Conservation (phyloP, 331 rosid species). For the Quercus lobata region DNA sequence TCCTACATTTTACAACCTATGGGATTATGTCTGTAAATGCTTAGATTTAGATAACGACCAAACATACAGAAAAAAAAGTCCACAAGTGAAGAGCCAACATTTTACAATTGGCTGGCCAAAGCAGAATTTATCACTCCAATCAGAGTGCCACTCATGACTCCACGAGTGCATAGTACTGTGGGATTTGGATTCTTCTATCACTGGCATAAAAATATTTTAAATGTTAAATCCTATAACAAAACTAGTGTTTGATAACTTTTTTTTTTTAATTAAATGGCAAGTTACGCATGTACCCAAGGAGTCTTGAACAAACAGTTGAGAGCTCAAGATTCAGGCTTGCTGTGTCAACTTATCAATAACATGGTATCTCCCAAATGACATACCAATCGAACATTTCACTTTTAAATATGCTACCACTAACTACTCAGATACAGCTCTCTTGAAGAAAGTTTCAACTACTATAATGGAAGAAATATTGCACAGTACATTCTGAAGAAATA, state of each 20-base stretch:
- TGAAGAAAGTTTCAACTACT: neutral
- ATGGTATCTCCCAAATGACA: neutral
- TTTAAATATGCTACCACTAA: neutral
- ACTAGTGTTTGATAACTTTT: too few species aligned
- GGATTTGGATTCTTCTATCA: too few species aligned
- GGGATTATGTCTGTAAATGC: neutral
- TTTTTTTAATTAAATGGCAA: too few species aligned
- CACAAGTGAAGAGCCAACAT: neutral
- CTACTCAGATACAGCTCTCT: neutral
- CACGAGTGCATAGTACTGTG: neutral
- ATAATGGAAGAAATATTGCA: neutral
- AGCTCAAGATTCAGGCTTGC: neutral
- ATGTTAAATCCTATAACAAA: too few species aligned
- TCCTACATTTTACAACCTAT: neutral
- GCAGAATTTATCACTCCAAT: neutral
- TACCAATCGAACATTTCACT: neutral
- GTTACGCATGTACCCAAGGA: too few species aligned
- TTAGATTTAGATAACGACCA: neutral
- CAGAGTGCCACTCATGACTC: neutral
- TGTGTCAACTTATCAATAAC: neutral
- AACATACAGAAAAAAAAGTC: neutral
- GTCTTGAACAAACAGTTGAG: too few species aligned
- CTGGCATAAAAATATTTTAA: too few species aligned
- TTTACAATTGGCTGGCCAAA: neutral
- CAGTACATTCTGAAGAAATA: neutral